phyloP scores from a whole-genome alignment of 1,284 basidiomycete genomes.

The Inonotus hispidus region DNA sequence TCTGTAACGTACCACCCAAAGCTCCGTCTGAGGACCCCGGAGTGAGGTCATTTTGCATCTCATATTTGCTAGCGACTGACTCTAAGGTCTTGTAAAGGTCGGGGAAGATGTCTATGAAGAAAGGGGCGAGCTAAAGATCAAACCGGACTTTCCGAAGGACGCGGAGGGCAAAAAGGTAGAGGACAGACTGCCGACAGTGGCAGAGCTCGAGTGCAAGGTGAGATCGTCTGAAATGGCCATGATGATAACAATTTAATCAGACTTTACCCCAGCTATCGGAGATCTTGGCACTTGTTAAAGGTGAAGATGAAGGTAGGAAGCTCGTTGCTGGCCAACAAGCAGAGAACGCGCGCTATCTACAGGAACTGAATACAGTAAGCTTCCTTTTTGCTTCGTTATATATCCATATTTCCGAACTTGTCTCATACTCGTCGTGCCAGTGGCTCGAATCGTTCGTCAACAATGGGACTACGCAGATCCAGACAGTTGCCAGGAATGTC shows the following conservation, averaged over 20 bases:
- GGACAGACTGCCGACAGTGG: too few species aligned
- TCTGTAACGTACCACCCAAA: neutral
- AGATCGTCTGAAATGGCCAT: neutral
- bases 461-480: slow-evolving; percentile 65
- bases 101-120: neutral
- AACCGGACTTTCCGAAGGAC: neutral
- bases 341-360: slow-evolving; percentile 68
- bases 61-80: neutral
- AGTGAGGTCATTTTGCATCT: neutral
- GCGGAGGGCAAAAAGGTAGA: neutral
- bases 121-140: neutral
- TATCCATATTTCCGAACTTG: neutral
- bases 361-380: slow-evolving; percentile 63
- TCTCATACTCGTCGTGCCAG: slow-evolving; percentile 31
- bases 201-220: slow-evolving; percentile 6
- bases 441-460: slow-evolving; percentile 82
- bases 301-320: slow-evolving; percentile 41
- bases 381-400: neutral
- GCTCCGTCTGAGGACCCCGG: neutral
- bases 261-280: slow-evolving; percentile 33
- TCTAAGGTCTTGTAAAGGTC: neutral
- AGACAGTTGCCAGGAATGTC: slow-evolving; percentile 53
- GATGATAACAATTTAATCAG: neutral
- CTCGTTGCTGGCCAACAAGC: slow-evolving; percentile 54
- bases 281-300: slow-evolving; percentile 40